Evolutionary conservation across 2,329 filamentous ascomycete species (phyloP).

Genomic region (Tricladium varicosporioides): DNA sequence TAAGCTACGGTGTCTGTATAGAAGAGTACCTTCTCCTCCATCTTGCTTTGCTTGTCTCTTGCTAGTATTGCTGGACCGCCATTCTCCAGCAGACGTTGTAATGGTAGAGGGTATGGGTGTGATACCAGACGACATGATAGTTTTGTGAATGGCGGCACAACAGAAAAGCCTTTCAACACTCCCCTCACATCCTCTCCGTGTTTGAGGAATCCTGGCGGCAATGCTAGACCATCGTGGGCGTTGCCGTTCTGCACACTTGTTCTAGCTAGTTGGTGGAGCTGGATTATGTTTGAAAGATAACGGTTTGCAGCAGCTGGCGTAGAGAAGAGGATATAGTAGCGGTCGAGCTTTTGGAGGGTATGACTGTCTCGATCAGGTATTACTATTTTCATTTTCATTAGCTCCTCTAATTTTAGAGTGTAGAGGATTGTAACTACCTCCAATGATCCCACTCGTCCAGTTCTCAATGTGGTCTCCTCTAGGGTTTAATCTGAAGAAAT

Average conservation of each 20-base stretch:
- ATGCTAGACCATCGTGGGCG: slow-evolving; percentile 39
- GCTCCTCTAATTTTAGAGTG: not conserved
- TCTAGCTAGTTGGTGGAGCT: slow-evolving; percentile 48
- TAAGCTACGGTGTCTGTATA: slow-evolving; percentile 17
- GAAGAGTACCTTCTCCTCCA: slow-evolving; percentile 31
- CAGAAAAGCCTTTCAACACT: slow-evolving; percentile 48
- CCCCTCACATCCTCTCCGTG: slow-evolving; percentile 46
- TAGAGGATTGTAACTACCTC: slow-evolving; percentile 39
- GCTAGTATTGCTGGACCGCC: slow-evolving; percentile 30
- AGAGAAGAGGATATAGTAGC: slow-evolving; percentile 70
- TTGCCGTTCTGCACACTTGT: slow-evolving; percentile 33
- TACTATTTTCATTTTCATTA: slow-evolving; percentile 37
- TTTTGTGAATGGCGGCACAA: slow-evolving; percentile 43
- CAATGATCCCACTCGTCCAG: slow-evolving; percentile 63
- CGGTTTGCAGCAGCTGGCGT: slow-evolving; percentile 54
- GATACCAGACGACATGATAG: slow-evolving; percentile 35
- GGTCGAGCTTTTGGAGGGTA: slow-evolving; percentile 61
- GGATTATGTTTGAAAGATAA: slow-evolving; percentile 55
- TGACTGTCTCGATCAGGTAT: slow-evolving; percentile 62
- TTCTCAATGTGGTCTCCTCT: slow-evolving; percentile 62
- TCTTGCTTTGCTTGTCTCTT: slow-evolving; percentile 13
- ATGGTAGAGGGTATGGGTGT: slow-evolving; percentile 34
- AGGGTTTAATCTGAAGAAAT: slow-evolving; percentile 68
- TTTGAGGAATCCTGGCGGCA: slow-evolving; percentile 41
- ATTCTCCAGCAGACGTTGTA: slow-evolving; percentile 36